These are phyloP conservation scores for Trichoderma harzianum DNA, from an alignment of 2,329 filamentous ascomycete species.

Conservation along the genomic window DNA sequence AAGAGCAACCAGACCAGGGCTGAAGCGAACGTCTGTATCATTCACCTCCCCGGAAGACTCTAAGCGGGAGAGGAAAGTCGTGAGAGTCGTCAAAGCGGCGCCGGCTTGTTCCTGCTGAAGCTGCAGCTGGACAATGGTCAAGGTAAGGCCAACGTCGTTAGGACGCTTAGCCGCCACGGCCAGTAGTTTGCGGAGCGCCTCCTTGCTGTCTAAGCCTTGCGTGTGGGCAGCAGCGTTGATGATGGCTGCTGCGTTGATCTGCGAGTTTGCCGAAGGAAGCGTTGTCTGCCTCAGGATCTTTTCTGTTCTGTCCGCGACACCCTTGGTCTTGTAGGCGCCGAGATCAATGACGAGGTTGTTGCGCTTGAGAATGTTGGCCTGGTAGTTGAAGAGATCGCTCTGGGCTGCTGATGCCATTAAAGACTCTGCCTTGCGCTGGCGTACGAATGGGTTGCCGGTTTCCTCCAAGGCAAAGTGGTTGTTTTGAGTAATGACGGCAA, in stretches of 20 bases:
- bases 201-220: slow-evolving; percentile 59
- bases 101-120: slow-evolving; percentile 67
- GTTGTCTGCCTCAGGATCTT: slow-evolving; percentile 34
- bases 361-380: slow-evolving; percentile 52
- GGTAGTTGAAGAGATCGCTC: slow-evolving; percentile 70
- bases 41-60: slow-evolving; percentile 57
- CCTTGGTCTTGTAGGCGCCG: slow-evolving; percentile 63
- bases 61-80: slow-evolving; percentile 69
- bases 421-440: slow-evolving; percentile 59
- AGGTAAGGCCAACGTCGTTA: slow-evolving; percentile 72
- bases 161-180: slow-evolving; percentile 70
- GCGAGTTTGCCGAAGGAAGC: slow-evolving; percentile 30
- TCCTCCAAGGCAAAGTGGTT: slow-evolving; percentile 51
- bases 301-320: slow-evolving; percentile 51
- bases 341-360: slow-evolving; percentile 65
- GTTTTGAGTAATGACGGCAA: slow-evolving; percentile 62
- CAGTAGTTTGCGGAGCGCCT: slow-evolving; percentile 66
- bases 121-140: slow-evolving; percentile 81
- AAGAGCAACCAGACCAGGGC: slow-evolving; percentile 79
- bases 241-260: slow-evolving; percentile 44
- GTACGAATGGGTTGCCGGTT: slow-evolving; percentile 62
- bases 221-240: slow-evolving; percentile 71
- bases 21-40: slow-evolving; percentile 69
- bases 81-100: slow-evolving; percentile 71
- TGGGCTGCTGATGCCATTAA: slow-evolving; percentile 50